These are phyloP conservation scores for Schizothecium vesticola DNA, from an alignment of 495 filamentous ascomycete genomes.

Conservation along the genomic window DNA sequence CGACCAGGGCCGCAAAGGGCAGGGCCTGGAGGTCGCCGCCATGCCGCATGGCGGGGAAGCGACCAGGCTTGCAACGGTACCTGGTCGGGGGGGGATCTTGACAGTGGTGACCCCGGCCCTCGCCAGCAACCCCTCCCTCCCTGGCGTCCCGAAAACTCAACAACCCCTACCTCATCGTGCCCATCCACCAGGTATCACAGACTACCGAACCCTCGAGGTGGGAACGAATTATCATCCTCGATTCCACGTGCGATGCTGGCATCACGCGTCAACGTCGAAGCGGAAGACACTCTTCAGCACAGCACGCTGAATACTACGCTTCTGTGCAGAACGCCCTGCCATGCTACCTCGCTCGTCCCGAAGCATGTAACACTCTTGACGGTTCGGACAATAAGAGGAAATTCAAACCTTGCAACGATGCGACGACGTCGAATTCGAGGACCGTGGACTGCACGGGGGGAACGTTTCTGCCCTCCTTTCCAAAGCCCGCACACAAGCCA, in stretches of 20 bases:
- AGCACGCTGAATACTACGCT: background rate
- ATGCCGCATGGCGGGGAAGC: background rate
- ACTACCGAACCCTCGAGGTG: background rate
- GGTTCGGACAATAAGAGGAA: background rate
- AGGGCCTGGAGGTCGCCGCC: background rate
- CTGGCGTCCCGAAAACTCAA: constrained; percentile 9
- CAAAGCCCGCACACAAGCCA: background rate
- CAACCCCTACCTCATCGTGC: constrained; percentile 12
- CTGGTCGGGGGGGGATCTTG: constrained; percentile 17
- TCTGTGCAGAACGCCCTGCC: background rate
- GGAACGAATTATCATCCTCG: background rate
- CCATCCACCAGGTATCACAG: constrained; percentile 9
- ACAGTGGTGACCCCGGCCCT: background rate
- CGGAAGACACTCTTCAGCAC: background rate
- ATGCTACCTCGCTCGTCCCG: background rate
- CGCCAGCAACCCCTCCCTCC: background rate
- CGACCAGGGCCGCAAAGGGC: constrained; percentile 8
- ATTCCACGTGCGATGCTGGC: background rate
- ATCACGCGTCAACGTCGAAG: background rate
- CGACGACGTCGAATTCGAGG: constrained; percentile 7
- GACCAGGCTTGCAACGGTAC: constrained; percentile 18
- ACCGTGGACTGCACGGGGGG: constrained; percentile 14
- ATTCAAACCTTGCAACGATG: constrained; percentile 1
- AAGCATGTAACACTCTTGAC: background rate
- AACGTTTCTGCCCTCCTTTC: constrained; percentile 14